These are phyloP conservation scores for Diutina neorugosa DNA, from an alignment of 1,139 yeast species.

Conservation along the genomic window DNA sequence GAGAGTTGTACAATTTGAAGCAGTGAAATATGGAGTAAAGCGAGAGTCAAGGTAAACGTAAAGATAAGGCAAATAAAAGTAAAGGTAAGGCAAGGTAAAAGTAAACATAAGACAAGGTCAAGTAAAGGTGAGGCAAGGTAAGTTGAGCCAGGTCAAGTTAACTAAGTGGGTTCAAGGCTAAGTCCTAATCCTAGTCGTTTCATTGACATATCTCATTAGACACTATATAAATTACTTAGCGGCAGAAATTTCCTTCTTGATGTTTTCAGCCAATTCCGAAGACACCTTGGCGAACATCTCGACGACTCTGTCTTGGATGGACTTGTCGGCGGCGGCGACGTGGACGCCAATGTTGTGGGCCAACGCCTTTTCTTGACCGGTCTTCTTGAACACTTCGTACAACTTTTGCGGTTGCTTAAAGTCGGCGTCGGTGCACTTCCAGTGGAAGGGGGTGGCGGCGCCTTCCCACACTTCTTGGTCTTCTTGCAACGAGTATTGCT, in stretches of 20 bases:
- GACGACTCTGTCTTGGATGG: slow-evolving; percentile 69
- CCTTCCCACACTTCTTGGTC: slow-evolving; percentile 85
- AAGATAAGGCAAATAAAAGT: no score
- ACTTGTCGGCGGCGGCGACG: slow-evolving; percentile 55
- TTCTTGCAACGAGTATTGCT: slow-evolving; percentile 27
- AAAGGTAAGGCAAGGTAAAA: no score
- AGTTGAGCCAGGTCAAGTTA: no score
- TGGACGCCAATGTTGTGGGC: slow-evolving; percentile 80
- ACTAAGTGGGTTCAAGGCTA: no score
- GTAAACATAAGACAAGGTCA: no score
- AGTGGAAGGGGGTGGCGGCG: slow-evolving; percentile 79
- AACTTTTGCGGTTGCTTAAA: slow-evolving; percentile 55
- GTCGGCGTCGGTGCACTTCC: slow-evolving; percentile 67
- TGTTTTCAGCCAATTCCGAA: slow-evolving; percentile 35
- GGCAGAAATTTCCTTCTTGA: slow-evolving; percentile 45
- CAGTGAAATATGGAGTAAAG: no score
- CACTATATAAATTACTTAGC: not conserved
- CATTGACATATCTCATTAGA: not conserved
- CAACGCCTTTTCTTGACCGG: slow-evolving; percentile 72
- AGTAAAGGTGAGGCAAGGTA: no score
- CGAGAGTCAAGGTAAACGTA: no score
- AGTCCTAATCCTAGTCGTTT: not conserved
- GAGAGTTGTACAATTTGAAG: no score
- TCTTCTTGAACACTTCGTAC: slow-evolving; percentile 65
- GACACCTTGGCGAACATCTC: slow-evolving; percentile 68